Evolutionary conservation across 2,329 filamentous ascomycete genomes (phyloP).

Genomic region (Penicillium hordei): DNA sequence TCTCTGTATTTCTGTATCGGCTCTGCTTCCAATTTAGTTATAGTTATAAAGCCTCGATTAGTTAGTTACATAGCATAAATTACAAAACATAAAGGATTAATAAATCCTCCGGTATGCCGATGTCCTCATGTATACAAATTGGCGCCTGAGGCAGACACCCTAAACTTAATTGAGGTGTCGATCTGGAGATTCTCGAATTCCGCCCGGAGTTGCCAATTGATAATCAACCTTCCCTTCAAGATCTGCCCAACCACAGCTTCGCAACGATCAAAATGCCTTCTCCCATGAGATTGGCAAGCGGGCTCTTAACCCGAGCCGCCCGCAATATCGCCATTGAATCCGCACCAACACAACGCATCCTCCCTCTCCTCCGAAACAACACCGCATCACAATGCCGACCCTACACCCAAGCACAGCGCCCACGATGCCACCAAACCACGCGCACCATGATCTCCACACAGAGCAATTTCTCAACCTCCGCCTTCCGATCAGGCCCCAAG

Average conservation of each 20-base stretch:
- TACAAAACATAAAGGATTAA: too few species aligned
- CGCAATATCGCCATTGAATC: constrained; percentile 18
- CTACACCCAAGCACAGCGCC: constrained; percentile 24
- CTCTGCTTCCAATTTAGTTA: too few species aligned
- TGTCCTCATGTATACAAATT: too few species aligned
- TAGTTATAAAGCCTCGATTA: too few species aligned
- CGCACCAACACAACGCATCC: constrained; percentile 14
- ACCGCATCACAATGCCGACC: constrained; percentile 23
- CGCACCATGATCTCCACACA: constrained; percentile 11
- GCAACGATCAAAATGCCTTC: constrained; percentile 28
- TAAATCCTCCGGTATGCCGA: too few species aligned
- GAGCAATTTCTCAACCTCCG: constrained; percentile 33
- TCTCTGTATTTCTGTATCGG: too few species aligned
- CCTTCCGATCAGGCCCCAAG: constrained; percentile 26
- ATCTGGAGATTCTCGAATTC: constrained; percentile 28
- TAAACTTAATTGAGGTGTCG: constrained; percentile 24
- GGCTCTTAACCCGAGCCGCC: constrained; percentile 19
- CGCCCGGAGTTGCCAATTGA: constrained; percentile 7
- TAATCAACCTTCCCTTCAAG: constrained; percentile 5
- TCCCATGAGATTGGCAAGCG: constrained; percentile 24
- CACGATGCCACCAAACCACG: constrained; percentile 16
- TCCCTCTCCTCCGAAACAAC: constrained; percentile 21
- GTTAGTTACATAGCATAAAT: too few species aligned
- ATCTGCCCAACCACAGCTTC: constrained; percentile 6
- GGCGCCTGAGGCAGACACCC: constrained; percentile 16